Conservation (phyloP, 176 grass and related monocot species). For the Dendrocalamus sinicus region DNA sequence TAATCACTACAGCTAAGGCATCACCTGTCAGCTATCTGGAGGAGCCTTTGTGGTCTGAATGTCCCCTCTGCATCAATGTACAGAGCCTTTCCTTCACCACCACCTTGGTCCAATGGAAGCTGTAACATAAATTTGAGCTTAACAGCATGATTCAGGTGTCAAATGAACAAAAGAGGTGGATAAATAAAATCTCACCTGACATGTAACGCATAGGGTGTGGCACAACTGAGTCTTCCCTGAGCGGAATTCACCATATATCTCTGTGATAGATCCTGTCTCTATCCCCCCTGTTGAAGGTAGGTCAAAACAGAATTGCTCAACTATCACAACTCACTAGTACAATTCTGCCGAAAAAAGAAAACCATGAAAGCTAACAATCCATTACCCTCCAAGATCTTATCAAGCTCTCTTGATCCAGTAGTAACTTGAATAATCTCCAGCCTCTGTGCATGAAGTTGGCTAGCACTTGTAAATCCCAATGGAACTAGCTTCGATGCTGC, state of each 20-base stretch:
- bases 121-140: slow-evolving; percentile 45
- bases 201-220: slow-evolving; percentile 95
- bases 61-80: slow-evolving; percentile 97
- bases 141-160: slow-evolving; percentile 13
- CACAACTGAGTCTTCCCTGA: slow-evolving; percentile 92
- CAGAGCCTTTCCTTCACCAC: slow-evolving; percentile 91
- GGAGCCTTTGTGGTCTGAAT: slow-evolving; percentile 89
- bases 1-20: slow-evolving; percentile 29
- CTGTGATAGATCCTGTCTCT: slow-evolving; percentile 95
- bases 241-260: slow-evolving; percentile 95
- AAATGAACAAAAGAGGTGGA: not conserved
- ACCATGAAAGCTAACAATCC: slow-evolving; percentile 8
- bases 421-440: slow-evolving; percentile 97
- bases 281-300: slow-evolving; percentile 70
- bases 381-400: slow-evolving; percentile 96
- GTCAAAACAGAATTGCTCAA: slow-evolving; percentile 35
- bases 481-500: slow-evolving; percentile 90
- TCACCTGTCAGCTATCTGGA: slow-evolving; percentile 94
- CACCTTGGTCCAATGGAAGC: slow-evolving; percentile 96
- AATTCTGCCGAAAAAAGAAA: not conserved
- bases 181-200: slow-evolving; percentile 62
- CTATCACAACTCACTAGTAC: not conserved
- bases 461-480: slow-evolving; percentile 97
- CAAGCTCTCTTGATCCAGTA: slow-evolving; percentile 95
- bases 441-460: slow-evolving; percentile 87